phyloP scores from a whole-genome alignment of 225 moss, liverwort and hornwort genomes.

The Bryoerythrophyllum caledonicum region DNA sequence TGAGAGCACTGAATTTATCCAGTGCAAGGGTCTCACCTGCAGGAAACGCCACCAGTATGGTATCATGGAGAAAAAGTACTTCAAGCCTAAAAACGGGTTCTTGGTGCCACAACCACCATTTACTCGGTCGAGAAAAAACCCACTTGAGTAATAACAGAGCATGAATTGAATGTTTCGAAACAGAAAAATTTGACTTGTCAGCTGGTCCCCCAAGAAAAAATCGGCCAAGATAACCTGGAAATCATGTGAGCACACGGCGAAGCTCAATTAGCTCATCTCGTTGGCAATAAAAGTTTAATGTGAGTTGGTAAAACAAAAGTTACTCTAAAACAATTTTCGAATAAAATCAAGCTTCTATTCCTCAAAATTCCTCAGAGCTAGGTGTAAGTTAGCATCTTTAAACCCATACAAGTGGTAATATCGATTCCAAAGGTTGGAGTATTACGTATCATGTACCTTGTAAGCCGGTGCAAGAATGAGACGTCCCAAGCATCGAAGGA shows the following conservation, averaged over 20 bases:
- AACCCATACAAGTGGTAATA: not conserved
- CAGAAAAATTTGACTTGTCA: conserved; percentile 76
- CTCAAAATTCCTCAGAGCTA: not conserved
- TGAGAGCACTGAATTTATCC: not conserved
- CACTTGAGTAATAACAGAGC: conserved; percentile 69
- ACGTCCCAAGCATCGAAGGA: conserved; percentile 30
- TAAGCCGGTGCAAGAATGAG: conserved; percentile 43
- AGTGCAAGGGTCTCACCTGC: conserved; percentile 54
- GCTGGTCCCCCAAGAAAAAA: conserved; percentile 87
- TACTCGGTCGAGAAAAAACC: conserved; percentile 48
- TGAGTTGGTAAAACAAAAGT: not conserved
- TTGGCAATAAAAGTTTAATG: not conserved
- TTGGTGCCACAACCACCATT: conserved; percentile 58
- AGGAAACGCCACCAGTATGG: conserved; percentile 90
- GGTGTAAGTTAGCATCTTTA: not conserved
- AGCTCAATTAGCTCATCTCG: conserved; percentile 1
- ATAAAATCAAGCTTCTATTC: not conserved
- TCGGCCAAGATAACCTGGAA: conserved; percentile 71
- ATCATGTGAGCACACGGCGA: not conserved
- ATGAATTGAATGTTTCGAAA: conserved; percentile 72
- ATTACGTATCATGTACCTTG: conserved; percentile 23
- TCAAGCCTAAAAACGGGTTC: conserved; percentile 37
- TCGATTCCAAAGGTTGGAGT: conserved; percentile 3
- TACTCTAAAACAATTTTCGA: too few relatives aligned
- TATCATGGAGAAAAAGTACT: conserved; percentile 66